Evolutionary conservation across 257 asterid species (phyloP).

Genomic region (Jacaranda copaia): DNA sequence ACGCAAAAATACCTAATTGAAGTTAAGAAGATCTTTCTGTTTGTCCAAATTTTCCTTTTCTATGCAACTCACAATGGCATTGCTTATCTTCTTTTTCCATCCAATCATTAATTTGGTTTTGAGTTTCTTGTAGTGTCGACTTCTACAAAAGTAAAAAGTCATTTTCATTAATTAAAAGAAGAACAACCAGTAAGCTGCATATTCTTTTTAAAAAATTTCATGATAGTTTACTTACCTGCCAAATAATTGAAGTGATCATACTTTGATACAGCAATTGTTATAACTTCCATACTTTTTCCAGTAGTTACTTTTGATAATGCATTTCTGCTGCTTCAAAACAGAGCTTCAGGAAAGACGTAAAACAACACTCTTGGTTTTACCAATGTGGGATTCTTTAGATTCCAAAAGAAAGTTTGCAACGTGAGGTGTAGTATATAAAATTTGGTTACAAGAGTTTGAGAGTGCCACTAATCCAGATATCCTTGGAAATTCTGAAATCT

Average conservation of each 20-base stretch:
- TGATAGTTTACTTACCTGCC: too few relatives aligned
- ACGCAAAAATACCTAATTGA: neutral
- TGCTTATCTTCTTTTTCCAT: neutral
- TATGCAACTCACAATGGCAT: neutral
- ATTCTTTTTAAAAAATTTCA: too few relatives aligned
- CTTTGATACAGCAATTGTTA: too few relatives aligned
- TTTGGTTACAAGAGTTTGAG: neutral
- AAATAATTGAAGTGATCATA: too few relatives aligned
- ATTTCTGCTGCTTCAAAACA: neutral
- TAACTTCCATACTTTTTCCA: too few relatives aligned
- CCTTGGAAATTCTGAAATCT: conserved; percentile 18
- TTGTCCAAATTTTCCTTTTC: neutral
- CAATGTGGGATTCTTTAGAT: neutral
- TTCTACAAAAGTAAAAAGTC: neutral
- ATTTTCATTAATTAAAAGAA: neutral
- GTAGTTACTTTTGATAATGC: too few relatives aligned
- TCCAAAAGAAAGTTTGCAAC: neutral
- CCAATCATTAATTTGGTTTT: neutral
- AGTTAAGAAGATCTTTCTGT: neutral
- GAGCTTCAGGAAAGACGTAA: conserved; percentile 11
- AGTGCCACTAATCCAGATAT: neutral
- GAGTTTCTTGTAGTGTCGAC: neutral
- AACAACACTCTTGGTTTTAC: neutral
- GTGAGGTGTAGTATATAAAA: neutral
- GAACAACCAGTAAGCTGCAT: too few relatives aligned